phyloP scores from a whole-genome alignment of 805 yeast genomes.

The Candida namnaoensis region DNA sequence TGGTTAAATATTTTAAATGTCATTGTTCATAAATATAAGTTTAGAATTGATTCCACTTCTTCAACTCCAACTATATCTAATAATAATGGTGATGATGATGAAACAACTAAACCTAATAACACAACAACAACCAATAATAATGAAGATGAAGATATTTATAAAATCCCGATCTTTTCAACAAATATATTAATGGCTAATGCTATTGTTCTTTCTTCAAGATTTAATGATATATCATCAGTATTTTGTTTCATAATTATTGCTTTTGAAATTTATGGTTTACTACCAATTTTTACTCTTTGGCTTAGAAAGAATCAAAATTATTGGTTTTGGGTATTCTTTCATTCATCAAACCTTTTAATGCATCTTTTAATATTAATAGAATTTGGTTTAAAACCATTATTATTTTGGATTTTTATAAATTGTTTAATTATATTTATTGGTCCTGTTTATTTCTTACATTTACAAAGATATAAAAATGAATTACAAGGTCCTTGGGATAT shows the following conservation, averaged over 20 bases:
- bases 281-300: conserved; percentile 63
- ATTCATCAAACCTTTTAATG: conserved; percentile 12
- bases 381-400: conserved; percentile 31
- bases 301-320: conserved; percentile 30
- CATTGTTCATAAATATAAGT: background rate
- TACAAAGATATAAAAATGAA: conserved; percentile 78
- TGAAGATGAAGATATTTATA: background rate
- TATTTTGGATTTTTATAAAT: conserved; percentile 44
- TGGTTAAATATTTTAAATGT: conserved; percentile 65
- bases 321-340: conserved; percentile 4
- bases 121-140: background rate
- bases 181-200: conserved; percentile 81
- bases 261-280: conserved; percentile 59
- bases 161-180: conserved; percentile 55
- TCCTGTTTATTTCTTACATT: conserved; percentile 61
- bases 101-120: background rate
- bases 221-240: conserved; percentile 64
- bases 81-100: no score
- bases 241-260: conserved; percentile 76
- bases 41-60: background rate
- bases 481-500: conserved; percentile 92
- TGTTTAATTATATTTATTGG: conserved; percentile 41
- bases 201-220: conserved; percentile 83
- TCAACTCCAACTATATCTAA: background rate
- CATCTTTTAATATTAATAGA: conserved; percentile 24